These are phyloP conservation scores for Colletotrichum lini DNA, from an alignment of 2,329 filamentous ascomycete genomes.

Conservation along the genomic window DNA sequence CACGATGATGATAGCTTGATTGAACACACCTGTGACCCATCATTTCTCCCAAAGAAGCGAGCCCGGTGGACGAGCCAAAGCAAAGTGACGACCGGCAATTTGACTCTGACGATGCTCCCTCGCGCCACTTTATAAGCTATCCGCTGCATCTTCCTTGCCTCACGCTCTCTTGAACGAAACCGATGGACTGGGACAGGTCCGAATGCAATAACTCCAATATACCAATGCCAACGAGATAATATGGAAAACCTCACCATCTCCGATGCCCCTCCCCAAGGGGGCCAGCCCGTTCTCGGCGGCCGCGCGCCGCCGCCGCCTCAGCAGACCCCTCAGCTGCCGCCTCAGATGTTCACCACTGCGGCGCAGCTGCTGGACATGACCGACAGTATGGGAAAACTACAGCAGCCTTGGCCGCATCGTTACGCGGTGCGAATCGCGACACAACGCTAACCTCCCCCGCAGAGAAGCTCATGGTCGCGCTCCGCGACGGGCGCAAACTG, in stretches of 20 bases:
- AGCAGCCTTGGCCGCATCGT: conserved; percentile 44
- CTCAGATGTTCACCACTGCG: conserved; percentile 98
- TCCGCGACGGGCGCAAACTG: conserved; percentile 94
- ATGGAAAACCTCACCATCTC: conserved; percentile 71
- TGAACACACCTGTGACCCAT: conserved; percentile 13
- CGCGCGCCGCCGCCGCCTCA: conserved; percentile 57
- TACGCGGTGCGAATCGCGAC: background rate
- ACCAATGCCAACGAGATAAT: conserved; percentile 43
- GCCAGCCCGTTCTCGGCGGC: conserved; percentile 48
- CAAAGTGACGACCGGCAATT: conserved; percentile 2
- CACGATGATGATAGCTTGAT: conserved; percentile 38
- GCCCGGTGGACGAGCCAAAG: background rate
- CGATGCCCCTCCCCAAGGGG: conserved; percentile 62
- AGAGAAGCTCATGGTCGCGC: conserved; percentile 95
- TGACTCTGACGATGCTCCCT: conserved; percentile 24
- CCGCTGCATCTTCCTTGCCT: conserved; percentile 6
- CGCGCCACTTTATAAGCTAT: conserved; percentile 22
- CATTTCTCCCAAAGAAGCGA: conserved; percentile 9
- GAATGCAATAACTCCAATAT: conserved; percentile 38
- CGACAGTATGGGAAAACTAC: conserved; percentile 79
- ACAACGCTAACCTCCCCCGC: conserved; percentile 43
- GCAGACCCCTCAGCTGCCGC: conserved; percentile 74
- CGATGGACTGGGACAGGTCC: conserved; percentile 40
- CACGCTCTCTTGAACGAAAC: conserved; percentile 19
- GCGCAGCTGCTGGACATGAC: conserved; percentile 96